Conservation (phyloP, 2,329 filamentous ascomycete genomes). For the Hypoxylon sp. region DNA sequence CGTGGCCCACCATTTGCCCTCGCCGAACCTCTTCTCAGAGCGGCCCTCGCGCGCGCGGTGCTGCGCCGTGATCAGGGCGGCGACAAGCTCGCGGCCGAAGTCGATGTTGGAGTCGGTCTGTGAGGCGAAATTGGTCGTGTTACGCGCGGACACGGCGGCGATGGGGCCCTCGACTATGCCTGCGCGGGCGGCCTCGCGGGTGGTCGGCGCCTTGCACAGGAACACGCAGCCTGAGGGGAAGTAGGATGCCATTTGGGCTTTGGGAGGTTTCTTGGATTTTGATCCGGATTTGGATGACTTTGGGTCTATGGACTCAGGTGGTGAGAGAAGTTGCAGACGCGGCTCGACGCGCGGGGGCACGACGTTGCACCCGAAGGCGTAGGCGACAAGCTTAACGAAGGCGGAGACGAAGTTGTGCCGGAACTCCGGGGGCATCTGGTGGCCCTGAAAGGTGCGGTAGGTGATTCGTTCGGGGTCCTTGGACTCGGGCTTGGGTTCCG, state of each 20-base stretch:
- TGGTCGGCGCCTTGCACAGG: conserved; percentile 71
- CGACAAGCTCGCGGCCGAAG: conserved; percentile 72
- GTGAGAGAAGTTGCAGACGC: conserved; percentile 66
- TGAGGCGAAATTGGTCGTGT: conserved; percentile 66
- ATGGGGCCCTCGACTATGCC: conserved; percentile 74
- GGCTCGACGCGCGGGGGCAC: conserved; percentile 70
- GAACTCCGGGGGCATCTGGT: conserved; percentile 71
- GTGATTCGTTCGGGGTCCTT: conserved; percentile 46
- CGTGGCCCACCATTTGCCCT: conserved; percentile 73
- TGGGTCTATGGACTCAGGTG: conserved; percentile 16
- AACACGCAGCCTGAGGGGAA: conserved; percentile 72
- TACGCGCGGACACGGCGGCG: conserved; percentile 71
- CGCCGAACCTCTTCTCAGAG: conserved; percentile 69
- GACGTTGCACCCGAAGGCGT: conserved; percentile 76
- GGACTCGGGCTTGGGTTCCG: conserved; percentile 27
- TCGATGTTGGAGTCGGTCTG: conserved; percentile 72
- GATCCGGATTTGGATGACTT: neutral
- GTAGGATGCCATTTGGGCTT: conserved; percentile 64
- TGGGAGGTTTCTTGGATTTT: neutral
- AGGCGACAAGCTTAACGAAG: conserved; percentile 75
- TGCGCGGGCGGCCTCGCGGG: conserved; percentile 71
- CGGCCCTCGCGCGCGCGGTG: conserved; percentile 72
- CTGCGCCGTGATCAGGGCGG: conserved; percentile 74
- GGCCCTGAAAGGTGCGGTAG: conserved; percentile 65
- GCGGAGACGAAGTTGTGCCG: conserved; percentile 70